A percentile compares a stretch with the other conserved stretches of the same genome.
Conservation (phyloP, 1,139 yeast genomes). For the Protomyces pachydermus region DNA sequence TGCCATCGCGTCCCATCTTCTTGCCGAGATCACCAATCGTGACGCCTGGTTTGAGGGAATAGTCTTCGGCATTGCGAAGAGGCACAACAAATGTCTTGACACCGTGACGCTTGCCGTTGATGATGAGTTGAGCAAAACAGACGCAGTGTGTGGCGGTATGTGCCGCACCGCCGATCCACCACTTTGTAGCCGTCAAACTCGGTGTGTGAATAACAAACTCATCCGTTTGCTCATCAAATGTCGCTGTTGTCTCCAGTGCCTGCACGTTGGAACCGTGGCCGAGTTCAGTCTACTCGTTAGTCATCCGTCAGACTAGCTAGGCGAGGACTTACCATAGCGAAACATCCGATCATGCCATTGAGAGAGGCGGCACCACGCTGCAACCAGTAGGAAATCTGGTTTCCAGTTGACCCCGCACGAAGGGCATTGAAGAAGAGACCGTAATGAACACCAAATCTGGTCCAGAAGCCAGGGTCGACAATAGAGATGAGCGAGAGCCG, state of each 20-base stretch:
- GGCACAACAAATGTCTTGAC: constrained; percentile 91
- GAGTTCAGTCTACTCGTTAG: constrained; percentile 54
- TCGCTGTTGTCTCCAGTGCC: constrained; percentile 86
- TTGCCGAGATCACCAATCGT: constrained; percentile 87
- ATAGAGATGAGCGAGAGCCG: constrained; percentile 45
- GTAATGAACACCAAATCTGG: constrained; percentile 62
- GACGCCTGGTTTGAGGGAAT: constrained; percentile 70
- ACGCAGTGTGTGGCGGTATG: constrained; percentile 84
- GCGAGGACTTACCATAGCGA: constrained; percentile 54
- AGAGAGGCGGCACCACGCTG: constrained; percentile 61
- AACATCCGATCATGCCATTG: constrained; percentile 80
- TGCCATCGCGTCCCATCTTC: constrained; percentile 52
- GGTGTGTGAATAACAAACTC: constrained; percentile 79
- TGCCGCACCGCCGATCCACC: constrained; percentile 99
- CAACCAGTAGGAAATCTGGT: constrained; percentile 64
- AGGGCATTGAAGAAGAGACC: constrained; percentile 66
- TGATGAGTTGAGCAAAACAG: constrained; percentile 74
- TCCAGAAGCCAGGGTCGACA: constrained; percentile 58
- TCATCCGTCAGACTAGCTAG: neutral
- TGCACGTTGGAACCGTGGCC: constrained; percentile 95
- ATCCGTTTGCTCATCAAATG: constrained; percentile 60
- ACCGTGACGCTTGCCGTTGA: constrained; percentile 88
- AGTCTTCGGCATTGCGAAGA: constrained; percentile 62
- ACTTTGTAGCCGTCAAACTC: constrained; percentile 83
- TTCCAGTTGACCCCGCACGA: constrained; percentile 66